phyloP scores from a whole-genome alignment of 306 rosid genomes.

The Senna tora region DNA sequence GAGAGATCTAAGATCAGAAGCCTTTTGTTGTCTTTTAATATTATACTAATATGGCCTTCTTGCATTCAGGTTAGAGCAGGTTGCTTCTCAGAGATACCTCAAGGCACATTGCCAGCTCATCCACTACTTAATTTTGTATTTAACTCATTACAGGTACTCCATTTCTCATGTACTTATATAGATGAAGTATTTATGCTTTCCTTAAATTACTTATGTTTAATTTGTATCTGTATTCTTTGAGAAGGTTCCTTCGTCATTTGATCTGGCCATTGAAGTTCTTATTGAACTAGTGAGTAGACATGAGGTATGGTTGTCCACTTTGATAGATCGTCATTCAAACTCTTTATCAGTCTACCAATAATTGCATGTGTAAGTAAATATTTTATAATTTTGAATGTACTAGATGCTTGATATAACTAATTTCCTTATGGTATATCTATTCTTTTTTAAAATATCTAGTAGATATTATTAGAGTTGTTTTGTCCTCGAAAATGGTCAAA shows the following conservation, averaged over 20 bases:
- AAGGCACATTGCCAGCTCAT: constrained; percentile 74
- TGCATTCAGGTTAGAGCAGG: constrained; percentile 85
- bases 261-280: constrained; percentile 94
- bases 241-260: constrained; percentile 79
- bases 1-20: constrained; percentile 13
- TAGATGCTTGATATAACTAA: constrained; percentile 29
- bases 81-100: constrained; percentile 90
- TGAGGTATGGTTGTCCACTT: constrained; percentile 68
- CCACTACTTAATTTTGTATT: constrained; percentile 85
- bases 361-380: constrained; percentile 16
- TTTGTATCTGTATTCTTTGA: constrained; percentile 40
- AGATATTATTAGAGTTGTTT: constrained; percentile 12
- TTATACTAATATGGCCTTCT: constrained; percentile 36
- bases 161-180: constrained; percentile 30
- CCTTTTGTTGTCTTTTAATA: constrained; percentile 17
- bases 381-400: constrained; percentile 15
- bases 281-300: constrained; percentile 85
- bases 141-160: constrained; percentile 79
- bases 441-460: constrained; percentile 13
- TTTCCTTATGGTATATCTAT: constrained; percentile 34
- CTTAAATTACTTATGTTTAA: constrained; percentile 22
- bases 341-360: constrained; percentile 27
- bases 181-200: constrained; percentile 22
- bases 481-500: constrained; percentile 20
- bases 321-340: constrained; percentile 20